Evolutionary conservation across 2,329 filamentous ascomycete genomes (phyloP).

Genomic region (Epichloe gansuensis): DNA sequence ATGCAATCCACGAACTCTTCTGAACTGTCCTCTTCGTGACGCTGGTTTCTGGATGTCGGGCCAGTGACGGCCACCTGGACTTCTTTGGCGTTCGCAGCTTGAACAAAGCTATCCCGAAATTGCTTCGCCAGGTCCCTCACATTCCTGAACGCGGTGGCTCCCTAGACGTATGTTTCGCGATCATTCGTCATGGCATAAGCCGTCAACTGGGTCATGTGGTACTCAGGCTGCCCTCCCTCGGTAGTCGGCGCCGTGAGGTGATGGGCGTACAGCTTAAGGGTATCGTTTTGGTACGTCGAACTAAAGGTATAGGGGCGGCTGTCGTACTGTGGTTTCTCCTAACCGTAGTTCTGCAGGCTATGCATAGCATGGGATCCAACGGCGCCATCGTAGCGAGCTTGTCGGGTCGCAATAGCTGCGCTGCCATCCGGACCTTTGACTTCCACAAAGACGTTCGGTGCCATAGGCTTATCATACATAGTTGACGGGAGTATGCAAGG

Average conservation of each 20-base stretch:
- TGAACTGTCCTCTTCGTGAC: too few species aligned
- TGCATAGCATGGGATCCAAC: slow-evolving; percentile 22
- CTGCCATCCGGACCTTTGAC: slow-evolving; percentile 21
- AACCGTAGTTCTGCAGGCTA: slow-evolving; percentile 19
- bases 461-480: slow-evolving; percentile 16
- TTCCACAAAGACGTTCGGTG: slow-evolving; percentile 27
- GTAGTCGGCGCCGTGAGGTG: slow-evolving; percentile 7
- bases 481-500: slow-evolving; percentile 17
- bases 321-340: slow-evolving; percentile 19
- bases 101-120: too few species aligned
- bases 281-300: slow-evolving; percentile 23
- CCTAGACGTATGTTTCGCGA: too few species aligned
- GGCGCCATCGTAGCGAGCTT: slow-evolving; percentile 24
- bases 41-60: too few species aligned
- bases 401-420: slow-evolving; percentile 14
- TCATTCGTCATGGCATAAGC: too few species aligned
- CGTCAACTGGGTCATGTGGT: too few species aligned
- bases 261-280: slow-evolving; percentile 21
- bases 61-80: too few species aligned
- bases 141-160: too few species aligned
- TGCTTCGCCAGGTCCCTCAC: too few species aligned
- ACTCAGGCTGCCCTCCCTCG: slow-evolving; percentile 8
- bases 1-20: too few species aligned
- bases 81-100: too few species aligned
- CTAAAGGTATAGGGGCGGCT: slow-evolving; percentile 22